A percentile compares a stretch with the other conserved stretches of the same genome.
Evolutionary conservation across 805 yeast genomes (phyloP).

Genomic region (Candida ipomoeae): DNA sequence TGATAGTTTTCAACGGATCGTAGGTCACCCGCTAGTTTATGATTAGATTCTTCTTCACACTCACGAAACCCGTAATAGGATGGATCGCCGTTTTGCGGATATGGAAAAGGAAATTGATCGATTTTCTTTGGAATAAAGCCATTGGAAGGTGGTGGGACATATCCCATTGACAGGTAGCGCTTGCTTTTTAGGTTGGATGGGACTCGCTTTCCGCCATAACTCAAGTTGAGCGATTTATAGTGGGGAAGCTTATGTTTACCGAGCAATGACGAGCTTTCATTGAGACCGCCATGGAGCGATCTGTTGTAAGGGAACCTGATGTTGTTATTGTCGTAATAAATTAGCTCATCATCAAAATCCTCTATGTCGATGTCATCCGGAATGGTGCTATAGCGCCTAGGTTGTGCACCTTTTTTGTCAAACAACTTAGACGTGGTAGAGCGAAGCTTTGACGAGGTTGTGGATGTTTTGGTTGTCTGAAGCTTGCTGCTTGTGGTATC

Average conservation of each 20-base stretch:
- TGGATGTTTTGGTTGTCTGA: constrained; percentile 28
- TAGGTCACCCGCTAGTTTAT: neutral
- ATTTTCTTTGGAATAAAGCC: constrained; percentile 10
- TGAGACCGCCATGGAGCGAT: constrained; percentile 20
- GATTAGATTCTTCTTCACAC: constrained; percentile 31
- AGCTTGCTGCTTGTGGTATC: constrained; percentile 8
- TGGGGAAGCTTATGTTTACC: constrained; percentile 30
- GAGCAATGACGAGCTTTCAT: constrained; percentile 32
- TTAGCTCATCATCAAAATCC: constrained; percentile 50
- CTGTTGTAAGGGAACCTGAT: constrained; percentile 35
- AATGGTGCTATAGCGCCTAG: constrained; percentile 68
- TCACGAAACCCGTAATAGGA: constrained; percentile 39
- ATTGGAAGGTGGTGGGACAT: constrained; percentile 17
- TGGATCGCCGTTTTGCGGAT: constrained; percentile 25
- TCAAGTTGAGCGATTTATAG: constrained; percentile 38
- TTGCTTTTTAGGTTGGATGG: constrained; percentile 23
- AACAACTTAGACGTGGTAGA: constrained; percentile 72
- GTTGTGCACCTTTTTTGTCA: constrained; percentile 67
- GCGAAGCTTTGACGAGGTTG: constrained; percentile 41
- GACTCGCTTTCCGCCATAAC: constrained; percentile 23
- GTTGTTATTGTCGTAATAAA: constrained; percentile 39
- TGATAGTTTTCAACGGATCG: neutral
- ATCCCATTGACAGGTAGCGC: constrained; percentile 38
- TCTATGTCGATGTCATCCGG: constrained; percentile 59
- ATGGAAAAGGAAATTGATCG: constrained; percentile 35